Percentiles rank a stretch among this genome's conserved stretches.
Evolutionary conservation across 306 rosid species (phyloP).

Genomic region (Vicia villosa): DNA sequence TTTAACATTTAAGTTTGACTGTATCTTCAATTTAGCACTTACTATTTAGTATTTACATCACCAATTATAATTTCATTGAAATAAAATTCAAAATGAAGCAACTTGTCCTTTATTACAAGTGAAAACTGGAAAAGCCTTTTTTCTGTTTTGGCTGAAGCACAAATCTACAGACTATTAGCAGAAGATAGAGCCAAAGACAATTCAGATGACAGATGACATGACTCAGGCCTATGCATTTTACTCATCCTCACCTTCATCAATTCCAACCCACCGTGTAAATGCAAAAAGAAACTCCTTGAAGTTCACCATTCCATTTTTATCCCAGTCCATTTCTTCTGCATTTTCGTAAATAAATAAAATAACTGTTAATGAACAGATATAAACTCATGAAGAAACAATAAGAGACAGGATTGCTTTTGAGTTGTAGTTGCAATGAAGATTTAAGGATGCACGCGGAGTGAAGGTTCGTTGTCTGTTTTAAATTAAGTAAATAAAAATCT

Average conservation of each 20-base stretch:
- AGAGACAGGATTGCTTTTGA: background rate
- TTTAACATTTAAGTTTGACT: conserved; percentile 26
- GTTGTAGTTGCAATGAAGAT: conserved; percentile 6
- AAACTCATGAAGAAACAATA: background rate
- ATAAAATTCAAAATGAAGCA: conserved; percentile 36
- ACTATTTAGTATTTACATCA: conserved; percentile 42
- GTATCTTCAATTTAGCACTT: conserved; percentile 32
- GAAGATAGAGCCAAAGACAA: background rate
- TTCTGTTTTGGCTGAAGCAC: conserved; percentile 33
- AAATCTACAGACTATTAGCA: conserved; percentile 11
- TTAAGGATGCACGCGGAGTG: background rate
- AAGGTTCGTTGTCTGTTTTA: conserved; percentile 3
- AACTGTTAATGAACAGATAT: background rate
- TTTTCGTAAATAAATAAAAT: conserved; percentile 23
- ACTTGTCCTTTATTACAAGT: conserved; percentile 45
- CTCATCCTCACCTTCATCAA: conserved; percentile 85
- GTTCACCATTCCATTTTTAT: conserved; percentile 96
- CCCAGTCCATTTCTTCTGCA: conserved; percentile 99
- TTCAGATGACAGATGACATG: conserved; percentile 15
- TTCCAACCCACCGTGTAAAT: conserved; percentile 90
- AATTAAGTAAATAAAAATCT: background rate
- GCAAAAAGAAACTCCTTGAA: conserved; percentile 95
- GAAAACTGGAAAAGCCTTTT: conserved; percentile 34
- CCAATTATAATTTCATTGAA: conserved; percentile 29
- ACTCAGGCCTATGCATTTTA: conserved; percentile 45